phyloP scores from a whole-genome alignment of 2,329 filamentous ascomycete genomes.

The Phialophora expanda region DNA sequence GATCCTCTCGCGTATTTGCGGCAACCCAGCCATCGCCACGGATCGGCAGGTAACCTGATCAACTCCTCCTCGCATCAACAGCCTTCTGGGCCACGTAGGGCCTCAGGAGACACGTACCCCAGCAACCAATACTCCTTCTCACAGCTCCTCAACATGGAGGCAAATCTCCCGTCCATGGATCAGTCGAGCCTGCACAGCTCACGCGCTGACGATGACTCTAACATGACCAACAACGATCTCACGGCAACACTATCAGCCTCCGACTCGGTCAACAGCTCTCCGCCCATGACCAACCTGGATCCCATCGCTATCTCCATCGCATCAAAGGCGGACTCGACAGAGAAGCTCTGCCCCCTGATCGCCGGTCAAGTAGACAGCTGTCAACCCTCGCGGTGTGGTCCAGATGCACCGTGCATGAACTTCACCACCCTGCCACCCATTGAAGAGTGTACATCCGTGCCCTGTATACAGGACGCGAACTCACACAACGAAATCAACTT shows the following conservation, averaged over 20 bases:
- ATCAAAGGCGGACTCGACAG: slow-evolving; percentile 26
- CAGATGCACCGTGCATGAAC: slow-evolving; percentile 39
- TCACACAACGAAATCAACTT: slow-evolving; percentile 35
- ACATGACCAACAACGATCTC: slow-evolving; percentile 33
- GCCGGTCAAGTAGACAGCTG: slow-evolving; percentile 37
- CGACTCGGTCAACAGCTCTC: slow-evolving; percentile 34
- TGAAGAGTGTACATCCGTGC: slow-evolving; percentile 39
- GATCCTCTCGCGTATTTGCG: slow-evolving; percentile 31
- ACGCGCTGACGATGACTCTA: slow-evolving; percentile 34
- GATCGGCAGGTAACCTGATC: slow-evolving; percentile 24
- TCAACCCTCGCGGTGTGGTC: slow-evolving; percentile 36
- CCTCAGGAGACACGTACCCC: slow-evolving; percentile 35
- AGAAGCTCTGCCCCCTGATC: slow-evolving; percentile 38
- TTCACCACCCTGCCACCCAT: slow-evolving; percentile 39
- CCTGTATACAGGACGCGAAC: slow-evolving; percentile 31
- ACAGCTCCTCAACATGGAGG: slow-evolving; percentile 37
- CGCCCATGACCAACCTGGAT: slow-evolving; percentile 30
- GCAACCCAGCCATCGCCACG: slow-evolving; percentile 26
- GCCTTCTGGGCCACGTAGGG: slow-evolving; percentile 20
- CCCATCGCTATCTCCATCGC: slow-evolving; percentile 31
- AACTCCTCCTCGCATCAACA: slow-evolving; percentile 25
- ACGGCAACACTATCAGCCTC: slow-evolving; percentile 25
- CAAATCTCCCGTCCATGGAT: slow-evolving; percentile 35
- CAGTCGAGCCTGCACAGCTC: slow-evolving; percentile 35
- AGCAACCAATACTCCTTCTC: slow-evolving; percentile 34